Conservation (phyloP, 2,329 filamentous ascomycete genomes). For the Neopestalotiopsis sp. region DNA sequence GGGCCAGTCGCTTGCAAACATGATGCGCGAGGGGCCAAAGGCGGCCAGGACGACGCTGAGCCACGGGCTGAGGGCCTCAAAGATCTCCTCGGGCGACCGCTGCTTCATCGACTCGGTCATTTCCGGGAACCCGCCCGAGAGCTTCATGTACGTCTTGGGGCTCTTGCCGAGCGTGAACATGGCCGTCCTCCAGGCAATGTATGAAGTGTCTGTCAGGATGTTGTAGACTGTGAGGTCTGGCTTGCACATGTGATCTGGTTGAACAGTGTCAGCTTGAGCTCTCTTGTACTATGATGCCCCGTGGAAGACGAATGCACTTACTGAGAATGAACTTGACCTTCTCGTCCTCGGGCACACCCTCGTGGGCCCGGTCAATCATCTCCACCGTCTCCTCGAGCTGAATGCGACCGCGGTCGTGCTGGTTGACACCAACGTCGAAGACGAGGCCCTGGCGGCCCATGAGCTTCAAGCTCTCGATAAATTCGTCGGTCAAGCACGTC, state of each 20-base stretch:
- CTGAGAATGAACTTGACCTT: slow-evolving; percentile 74
- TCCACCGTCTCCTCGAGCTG: slow-evolving; percentile 74
- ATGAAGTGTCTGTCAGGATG: slow-evolving; percentile 58
- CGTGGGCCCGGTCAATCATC: slow-evolving; percentile 72
- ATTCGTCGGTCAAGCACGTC: slow-evolving; percentile 65
- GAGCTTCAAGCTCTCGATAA: slow-evolving; percentile 70
- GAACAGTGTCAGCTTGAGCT: neutral
- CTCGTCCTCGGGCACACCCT: slow-evolving; percentile 61
- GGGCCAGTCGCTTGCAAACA: slow-evolving; percentile 96
- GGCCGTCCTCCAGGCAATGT: slow-evolving; percentile 70
- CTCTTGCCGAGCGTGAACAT: slow-evolving; percentile 71
- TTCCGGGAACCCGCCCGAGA: slow-evolving; percentile 86
- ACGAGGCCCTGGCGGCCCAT: slow-evolving; percentile 66
- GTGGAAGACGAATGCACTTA: slow-evolving; percentile 43
- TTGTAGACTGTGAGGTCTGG: slow-evolving; percentile 74
- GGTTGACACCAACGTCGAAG: slow-evolving; percentile 87
- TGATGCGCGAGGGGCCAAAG: slow-evolving; percentile 75
- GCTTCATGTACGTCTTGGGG: slow-evolving; percentile 80
- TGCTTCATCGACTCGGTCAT: slow-evolving; percentile 63
- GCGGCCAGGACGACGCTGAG: slow-evolving; percentile 71
- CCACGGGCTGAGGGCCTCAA: slow-evolving; percentile 71
- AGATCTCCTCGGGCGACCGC: slow-evolving; percentile 59
- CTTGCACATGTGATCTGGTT: slow-evolving; percentile 87
- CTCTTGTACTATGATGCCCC: slow-evolving; percentile 16
- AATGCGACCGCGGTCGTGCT: slow-evolving; percentile 74